Conservation (phyloP, 108 stramenopile species). For the Nannochloropsis salina region DNA sequence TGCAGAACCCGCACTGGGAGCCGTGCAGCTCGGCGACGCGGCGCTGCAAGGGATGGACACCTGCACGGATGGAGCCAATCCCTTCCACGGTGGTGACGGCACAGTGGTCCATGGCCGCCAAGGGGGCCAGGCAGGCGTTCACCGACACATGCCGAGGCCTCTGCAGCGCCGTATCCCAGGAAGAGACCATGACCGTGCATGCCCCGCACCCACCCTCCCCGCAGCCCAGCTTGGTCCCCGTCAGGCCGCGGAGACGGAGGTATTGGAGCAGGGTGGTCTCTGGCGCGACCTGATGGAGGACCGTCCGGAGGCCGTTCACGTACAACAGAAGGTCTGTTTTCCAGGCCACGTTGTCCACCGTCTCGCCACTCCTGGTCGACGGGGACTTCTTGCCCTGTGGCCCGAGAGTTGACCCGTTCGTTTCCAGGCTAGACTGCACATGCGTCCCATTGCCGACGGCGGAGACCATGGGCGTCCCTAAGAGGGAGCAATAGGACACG, state of each 20-base stretch:
- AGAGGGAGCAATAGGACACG: no score
- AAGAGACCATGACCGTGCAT: slow-evolving; percentile 58
- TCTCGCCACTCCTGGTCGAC: no score
- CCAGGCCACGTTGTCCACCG: background rate
- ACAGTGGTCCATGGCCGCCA: slow-evolving; percentile 72
- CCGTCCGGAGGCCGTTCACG: background rate
- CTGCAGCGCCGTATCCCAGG: slow-evolving; percentile 23
- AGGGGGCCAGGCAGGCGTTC: slow-evolving; percentile 85
- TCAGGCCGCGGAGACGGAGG: slow-evolving; percentile 42
- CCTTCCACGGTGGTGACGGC: slow-evolving; percentile 88
- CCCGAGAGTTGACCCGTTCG: no score
- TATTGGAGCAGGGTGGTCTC: slow-evolving; percentile 46
- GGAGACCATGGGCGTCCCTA: no score
- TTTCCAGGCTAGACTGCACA: no score
- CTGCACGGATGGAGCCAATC: slow-evolving; percentile 64
- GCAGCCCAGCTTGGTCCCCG: slow-evolving; percentile 53
- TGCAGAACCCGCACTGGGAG: slow-evolving; percentile 93
- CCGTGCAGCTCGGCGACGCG: slow-evolving; percentile 87
- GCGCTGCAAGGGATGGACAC: slow-evolving; percentile 81
- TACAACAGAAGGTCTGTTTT: background rate
- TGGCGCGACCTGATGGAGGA: background rate
- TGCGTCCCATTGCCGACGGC: no score
- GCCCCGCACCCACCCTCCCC: slow-evolving; percentile 69
- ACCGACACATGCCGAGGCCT: slow-evolving; percentile 58
- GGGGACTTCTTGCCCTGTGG: no score